A percentile compares a stretch with the other conserved stretches of the same genome.
Conservation (phyloP, 257 asterid species). For the Solanum ossicruentum region DNA sequence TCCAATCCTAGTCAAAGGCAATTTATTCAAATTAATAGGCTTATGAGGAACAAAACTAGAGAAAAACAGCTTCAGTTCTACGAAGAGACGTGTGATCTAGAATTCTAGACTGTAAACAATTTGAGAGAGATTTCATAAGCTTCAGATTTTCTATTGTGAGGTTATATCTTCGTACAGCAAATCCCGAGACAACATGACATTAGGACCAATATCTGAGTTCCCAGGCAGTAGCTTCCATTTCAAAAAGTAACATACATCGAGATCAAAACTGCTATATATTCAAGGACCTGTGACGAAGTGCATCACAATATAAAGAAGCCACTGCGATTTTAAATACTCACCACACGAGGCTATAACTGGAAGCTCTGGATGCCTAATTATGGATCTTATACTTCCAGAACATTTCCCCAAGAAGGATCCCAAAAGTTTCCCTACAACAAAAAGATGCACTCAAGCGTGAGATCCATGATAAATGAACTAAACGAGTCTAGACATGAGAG, state of each 20-base stretch:
- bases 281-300: neutral
- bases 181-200: neutral
- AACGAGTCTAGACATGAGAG: neutral
- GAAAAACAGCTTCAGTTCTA: neutral
- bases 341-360: slow-evolving; percentile 96
- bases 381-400: slow-evolving; percentile 86
- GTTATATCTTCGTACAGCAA: neutral
- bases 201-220: neutral
- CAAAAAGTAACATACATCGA: neutral
- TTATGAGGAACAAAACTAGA: neutral
- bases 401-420: slow-evolving; percentile 90
- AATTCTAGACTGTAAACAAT: neutral
- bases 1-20: slow-evolving; percentile 56
- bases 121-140: neutral
- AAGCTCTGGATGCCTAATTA: slow-evolving; percentile 63
- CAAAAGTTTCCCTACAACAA: slow-evolving; percentile 58
- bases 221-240: neutral
- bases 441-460: neutral
- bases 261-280: neutral
- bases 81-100: neutral
- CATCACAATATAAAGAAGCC: neutral
- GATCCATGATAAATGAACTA: neutral
- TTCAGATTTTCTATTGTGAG: neutral
- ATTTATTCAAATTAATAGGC: neutral
- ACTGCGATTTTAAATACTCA: slow-evolving; percentile 19